Base-by-base conservation (phyloP, 2,329 filamentous ascomycete genomes). In the Stromatinia cepivora region DNA sequence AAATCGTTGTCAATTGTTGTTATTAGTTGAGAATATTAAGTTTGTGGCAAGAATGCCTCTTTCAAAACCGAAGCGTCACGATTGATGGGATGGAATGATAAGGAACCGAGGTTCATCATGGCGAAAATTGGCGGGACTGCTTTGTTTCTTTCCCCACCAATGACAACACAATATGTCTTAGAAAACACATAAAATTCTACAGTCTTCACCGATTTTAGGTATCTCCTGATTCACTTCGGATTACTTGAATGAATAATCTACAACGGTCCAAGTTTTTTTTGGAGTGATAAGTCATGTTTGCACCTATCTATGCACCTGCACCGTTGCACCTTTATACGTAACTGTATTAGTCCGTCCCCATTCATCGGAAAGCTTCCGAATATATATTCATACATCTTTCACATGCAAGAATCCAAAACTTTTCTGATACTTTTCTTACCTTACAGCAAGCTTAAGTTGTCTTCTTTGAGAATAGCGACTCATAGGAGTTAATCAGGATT, bases 161-260 rank as follows among this genome's bases (percentile, higher is more conserved):
- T 20, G 31, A 63, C 61, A 63, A 63, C 61, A 63, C 61, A 25
- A 63, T 63, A 62, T 62, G 58, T 62, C 58, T 62, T 48, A 62
- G 42, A 62, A 45, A 28, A 50, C 45, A 50, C 45, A 50, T 11
- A 34, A 50, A 63, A 8, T 36, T 25, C 56, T 36, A n/a, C 3
- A n/a, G 59, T 34, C 59, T 63, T 50, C 59, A 50, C 59, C 59
- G 59, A 63, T 63, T 36, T 50, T 63, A 57, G 31, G 34, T 56
- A 62, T 36, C 45, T 62, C 58, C 58, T 48, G 28, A 34, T 61
- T 48, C 53, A 36, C 10, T 15, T 34, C 3, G 25, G 6, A 7
- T 34, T 34, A 31, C 22, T 62, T n/a, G 28, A 34, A 62, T 25
- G 28, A 42, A 15, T 13, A 13, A 62, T 34, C 22, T 22, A 10